Evolutionary conservation across 1,284 basidiomycete genomes (phyloP).

Genomic region (Tilletia indica): DNA sequence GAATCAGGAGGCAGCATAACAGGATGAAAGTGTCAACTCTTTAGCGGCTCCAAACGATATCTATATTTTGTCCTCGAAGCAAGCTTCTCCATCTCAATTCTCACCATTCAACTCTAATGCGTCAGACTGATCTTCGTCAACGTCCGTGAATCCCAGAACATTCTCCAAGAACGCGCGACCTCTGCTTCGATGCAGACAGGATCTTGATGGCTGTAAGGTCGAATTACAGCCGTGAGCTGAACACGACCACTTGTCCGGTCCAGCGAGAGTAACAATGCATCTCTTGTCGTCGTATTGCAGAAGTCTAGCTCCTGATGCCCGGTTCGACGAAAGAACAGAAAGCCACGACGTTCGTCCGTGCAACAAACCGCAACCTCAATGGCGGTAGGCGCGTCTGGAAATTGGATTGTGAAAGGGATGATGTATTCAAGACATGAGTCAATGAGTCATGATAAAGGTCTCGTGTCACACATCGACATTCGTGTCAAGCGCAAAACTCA

Average conservation of each 20-base stretch:
- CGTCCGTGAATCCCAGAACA: not conserved
- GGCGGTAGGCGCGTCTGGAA: not conserved
- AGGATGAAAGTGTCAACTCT: not conserved
- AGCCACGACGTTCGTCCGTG: conserved; percentile 6
- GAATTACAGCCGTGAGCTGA: not conserved
- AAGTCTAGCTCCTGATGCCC: not conserved
- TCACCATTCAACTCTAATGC: not conserved
- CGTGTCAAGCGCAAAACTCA: not conserved
- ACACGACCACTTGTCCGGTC: not conserved
- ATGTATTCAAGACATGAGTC: not conserved
- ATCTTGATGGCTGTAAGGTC: not conserved
- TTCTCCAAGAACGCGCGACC: not conserved
- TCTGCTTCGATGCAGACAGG: not conserved
- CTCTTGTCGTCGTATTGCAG: not conserved
- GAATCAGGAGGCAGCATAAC: not conserved
- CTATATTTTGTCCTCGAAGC: no score
- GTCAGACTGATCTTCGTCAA: not conserved
- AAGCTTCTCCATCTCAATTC: not conserved
- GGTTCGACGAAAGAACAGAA: not conserved
- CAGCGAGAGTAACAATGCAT: not conserved
- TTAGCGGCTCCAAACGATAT: no score
- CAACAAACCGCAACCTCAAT: not conserved
- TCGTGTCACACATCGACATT: not conserved
- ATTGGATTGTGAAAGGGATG: not conserved
- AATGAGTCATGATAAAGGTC: not conserved